phyloP scores from a whole-genome alignment of 1,139 yeast species.

The Tardiomyces digboiensis region DNA sequence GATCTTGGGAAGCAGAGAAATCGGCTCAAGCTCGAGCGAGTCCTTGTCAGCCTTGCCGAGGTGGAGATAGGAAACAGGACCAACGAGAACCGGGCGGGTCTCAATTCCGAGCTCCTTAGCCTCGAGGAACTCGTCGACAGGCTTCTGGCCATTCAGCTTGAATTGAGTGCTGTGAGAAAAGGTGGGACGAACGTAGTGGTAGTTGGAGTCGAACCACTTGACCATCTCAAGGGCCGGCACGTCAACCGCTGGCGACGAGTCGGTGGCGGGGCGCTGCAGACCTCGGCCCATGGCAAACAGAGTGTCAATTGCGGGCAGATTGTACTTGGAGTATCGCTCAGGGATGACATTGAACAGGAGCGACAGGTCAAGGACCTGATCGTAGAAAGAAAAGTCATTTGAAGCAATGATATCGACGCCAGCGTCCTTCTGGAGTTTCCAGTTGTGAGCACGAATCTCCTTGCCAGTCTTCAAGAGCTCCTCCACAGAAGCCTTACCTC shows the following conservation, averaged over 20 bases:
- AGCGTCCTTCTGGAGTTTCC: slow-evolving; percentile 96
- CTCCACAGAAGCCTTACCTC: slow-evolving; percentile 81
- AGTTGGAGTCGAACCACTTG: slow-evolving; percentile 99
- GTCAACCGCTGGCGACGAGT: slow-evolving; percentile 80
- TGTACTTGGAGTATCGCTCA: slow-evolving; percentile 90
- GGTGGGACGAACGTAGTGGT: slow-evolving; percentile 99
- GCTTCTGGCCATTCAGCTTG: slow-evolving; percentile 94
- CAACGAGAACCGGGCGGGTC: slow-evolving; percentile 95
- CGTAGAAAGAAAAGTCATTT: slow-evolving; percentile 97
- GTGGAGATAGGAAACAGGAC: slow-evolving; percentile 92
- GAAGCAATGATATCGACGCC: slow-evolving; percentile 98
- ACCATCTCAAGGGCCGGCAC: slow-evolving; percentile 99
- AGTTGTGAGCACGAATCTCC: slow-evolving; percentile 91
- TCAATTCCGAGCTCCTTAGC: slow-evolving; percentile 94
- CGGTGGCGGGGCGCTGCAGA: slow-evolving; percentile 95
- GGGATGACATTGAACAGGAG: slow-evolving; percentile 92
- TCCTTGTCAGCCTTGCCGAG: slow-evolving; percentile 99
- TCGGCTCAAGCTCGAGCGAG: slow-evolving; percentile 90
- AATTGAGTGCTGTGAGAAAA: slow-evolving; percentile 91
- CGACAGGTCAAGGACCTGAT: slow-evolving; percentile 91
- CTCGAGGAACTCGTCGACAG: slow-evolving; percentile 95
- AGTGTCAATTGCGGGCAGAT: slow-evolving; percentile 83
- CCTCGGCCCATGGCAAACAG: slow-evolving; percentile 99
- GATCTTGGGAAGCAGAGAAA: slow-evolving; percentile 76
- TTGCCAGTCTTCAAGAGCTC: slow-evolving; percentile 89